Evolutionary conservation across 2,329 filamentous ascomycete genomes (phyloP).

Genomic region (Colletotrichum chlorophyti): DNA sequence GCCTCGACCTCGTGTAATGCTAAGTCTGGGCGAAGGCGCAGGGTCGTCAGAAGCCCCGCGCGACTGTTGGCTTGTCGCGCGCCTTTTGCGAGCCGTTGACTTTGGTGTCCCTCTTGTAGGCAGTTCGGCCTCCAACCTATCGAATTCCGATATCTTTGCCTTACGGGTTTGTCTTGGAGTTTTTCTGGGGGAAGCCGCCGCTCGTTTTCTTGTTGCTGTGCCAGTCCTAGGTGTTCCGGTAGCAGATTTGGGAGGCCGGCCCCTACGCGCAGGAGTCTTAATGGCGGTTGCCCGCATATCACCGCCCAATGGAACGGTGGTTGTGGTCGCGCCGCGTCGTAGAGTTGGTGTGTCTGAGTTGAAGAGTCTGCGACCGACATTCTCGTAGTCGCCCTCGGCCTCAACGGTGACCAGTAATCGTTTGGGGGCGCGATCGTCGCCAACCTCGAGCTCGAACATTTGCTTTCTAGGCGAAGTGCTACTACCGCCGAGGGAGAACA

Average conservation of each 20-base stretch:
- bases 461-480: conserved; percentile 59
- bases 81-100: conserved; percentile 34
- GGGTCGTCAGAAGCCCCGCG: conserved; percentile 7
- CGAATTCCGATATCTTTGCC: conserved; percentile 36
- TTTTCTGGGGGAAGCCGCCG: conserved; percentile 49
- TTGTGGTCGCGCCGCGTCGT: conserved; percentile 51
- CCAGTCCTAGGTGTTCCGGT: conserved; percentile 59
- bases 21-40: conserved; percentile 10
- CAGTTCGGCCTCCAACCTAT: conserved; percentile 36
- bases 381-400: conserved; percentile 43
- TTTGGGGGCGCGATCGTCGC: conserved; percentile 56
- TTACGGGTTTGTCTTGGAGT: conserved; percentile 41
- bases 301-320: conserved; percentile 58
- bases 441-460: conserved; percentile 63
- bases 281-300: conserved; percentile 43
- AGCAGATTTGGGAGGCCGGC: conserved; percentile 56
- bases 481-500: conserved; percentile 40
- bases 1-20: conserved; percentile 7
- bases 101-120: conserved; percentile 41
- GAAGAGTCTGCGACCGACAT: conserved; percentile 48
- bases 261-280: conserved; percentile 49
- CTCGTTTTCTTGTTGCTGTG: conserved; percentile 50
- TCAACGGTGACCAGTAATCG: conserved; percentile 63
- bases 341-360: conserved; percentile 49
- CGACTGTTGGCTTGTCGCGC: conserved; percentile 10